Evolutionary conservation across 2,329 filamentous ascomycete genomes (phyloP).

Genomic region (Dactylellina sp.): DNA sequence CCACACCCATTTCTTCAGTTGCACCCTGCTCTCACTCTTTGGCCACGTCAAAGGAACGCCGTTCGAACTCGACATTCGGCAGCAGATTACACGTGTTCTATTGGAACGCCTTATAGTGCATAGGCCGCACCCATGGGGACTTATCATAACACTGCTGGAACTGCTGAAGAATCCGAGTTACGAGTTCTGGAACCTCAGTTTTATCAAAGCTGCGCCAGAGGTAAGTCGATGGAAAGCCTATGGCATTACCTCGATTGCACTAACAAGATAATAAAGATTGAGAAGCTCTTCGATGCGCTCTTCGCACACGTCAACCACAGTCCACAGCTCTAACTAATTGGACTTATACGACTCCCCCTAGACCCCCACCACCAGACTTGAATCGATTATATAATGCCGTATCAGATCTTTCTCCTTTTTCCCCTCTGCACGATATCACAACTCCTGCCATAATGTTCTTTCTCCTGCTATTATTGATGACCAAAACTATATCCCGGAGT

Average conservation of each 20-base stretch:
- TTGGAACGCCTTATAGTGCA: conserved; percentile 88
- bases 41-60: conserved; percentile 78
- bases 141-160: conserved; percentile 88
- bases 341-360: background rate
- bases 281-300: conserved; percentile 66
- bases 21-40: conserved; percentile 85
- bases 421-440: conserved; percentile 30
- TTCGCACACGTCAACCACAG: conserved; percentile 65
- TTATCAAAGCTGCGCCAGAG: conserved; percentile 89
- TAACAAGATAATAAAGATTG: conserved; percentile 62
- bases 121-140: conserved; percentile 94
- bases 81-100: conserved; percentile 89
- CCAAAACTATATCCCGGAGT: conserved; percentile 57
- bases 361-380: background rate
- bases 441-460: conserved; percentile 18
- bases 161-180: conserved; percentile 91
- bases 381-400: conserved; percentile 35
- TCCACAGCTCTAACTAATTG: conserved; percentile 31
- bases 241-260: background rate
- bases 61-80: conserved; percentile 83
- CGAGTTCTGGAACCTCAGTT: conserved; percentile 90
- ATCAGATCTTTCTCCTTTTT: conserved; percentile 24
- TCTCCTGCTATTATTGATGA: conserved; percentile 44
- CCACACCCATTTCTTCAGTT: conserved; percentile 92
- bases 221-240: conserved; percentile 66